Conservation (phyloP, 1,284 basidiomycete species). For the Austroboletus novae-zelandiae region DNA sequence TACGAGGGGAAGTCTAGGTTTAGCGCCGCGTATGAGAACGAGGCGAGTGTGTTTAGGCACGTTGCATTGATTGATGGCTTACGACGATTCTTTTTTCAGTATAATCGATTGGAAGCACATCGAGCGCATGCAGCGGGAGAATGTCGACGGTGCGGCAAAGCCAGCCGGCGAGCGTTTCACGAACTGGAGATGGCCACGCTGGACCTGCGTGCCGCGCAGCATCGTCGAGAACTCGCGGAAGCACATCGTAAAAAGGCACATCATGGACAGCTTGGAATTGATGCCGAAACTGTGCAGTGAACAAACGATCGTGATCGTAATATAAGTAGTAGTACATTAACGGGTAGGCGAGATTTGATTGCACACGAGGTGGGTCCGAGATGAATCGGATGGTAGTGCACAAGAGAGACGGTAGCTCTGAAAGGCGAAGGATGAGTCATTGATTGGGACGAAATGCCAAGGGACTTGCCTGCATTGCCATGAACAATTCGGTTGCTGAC, state of each 20-base stretch:
- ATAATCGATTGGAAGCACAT: constrained; percentile 34
- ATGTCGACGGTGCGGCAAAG: constrained; percentile 41
- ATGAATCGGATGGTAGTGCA: constrained; percentile 69
- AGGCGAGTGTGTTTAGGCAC: constrained; percentile 19
- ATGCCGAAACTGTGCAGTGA: constrained; percentile 32
- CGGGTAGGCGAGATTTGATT: constrained; percentile 54
- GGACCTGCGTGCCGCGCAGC: constrained; percentile 57
- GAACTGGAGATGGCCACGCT: constrained; percentile 59
- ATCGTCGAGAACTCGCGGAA: constrained; percentile 53
- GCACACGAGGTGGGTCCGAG: constrained; percentile 74
- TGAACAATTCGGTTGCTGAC: constrained; percentile 67
- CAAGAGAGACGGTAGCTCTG: constrained; percentile 73
- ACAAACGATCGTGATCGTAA: constrained; percentile 27
- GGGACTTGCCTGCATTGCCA: constrained; percentile 70
- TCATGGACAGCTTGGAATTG: constrained; percentile 56
- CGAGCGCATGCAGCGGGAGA: constrained; percentile 42
- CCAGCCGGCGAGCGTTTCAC: constrained; percentile 49
- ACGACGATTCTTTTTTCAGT: constrained; percentile 13
- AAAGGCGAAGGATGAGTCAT: constrained; percentile 12
- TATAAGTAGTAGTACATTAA: constrained; percentile 17
- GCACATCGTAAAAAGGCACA: constrained; percentile 60
- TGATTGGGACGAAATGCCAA: constrained; percentile 10
- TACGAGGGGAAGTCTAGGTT: constrained; percentile 23
- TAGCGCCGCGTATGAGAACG: constrained; percentile 24
- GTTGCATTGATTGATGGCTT: constrained; percentile 4